phyloP scores from a whole-genome alignment of 306 rosid genomes.

The Vicia sativa region DNA sequence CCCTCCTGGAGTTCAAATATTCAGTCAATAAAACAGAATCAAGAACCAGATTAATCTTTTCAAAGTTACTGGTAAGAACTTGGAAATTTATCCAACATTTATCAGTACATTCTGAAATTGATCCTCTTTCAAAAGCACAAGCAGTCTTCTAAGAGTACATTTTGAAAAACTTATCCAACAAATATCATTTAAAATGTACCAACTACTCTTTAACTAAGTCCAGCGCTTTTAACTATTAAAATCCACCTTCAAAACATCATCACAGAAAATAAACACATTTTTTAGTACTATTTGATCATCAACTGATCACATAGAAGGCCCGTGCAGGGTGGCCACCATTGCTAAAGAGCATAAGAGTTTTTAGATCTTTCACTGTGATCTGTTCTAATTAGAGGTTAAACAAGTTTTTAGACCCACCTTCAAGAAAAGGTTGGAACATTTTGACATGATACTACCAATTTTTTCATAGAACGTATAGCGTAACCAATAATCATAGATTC shows the following conservation, averaged over 20 bases:
- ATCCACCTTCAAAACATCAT: slow-evolving; percentile 1
- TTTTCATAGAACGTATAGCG: not conserved
- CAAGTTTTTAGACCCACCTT: not conserved
- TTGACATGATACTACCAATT: too few relatives aligned
- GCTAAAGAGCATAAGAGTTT: too few relatives aligned
- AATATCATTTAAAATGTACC: slow-evolving; percentile 2
- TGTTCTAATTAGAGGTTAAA: slow-evolving; percentile 10
- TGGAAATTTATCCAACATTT: not conserved
- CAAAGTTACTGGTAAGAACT: slow-evolving; percentile 26
- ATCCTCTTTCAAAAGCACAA: not conserved
- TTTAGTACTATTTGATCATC: not conserved
- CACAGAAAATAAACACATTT: slow-evolving; percentile 13
- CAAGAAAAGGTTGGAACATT: not conserved
- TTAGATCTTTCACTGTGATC: slow-evolving; percentile 26
- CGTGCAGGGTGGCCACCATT: too few relatives aligned
- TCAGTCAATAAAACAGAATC: slow-evolving; percentile 27
- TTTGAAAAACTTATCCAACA: not conserved
- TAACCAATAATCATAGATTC: slow-evolving; percentile 9
- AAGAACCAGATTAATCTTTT: slow-evolving; percentile 13
- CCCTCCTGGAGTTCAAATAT: slow-evolving; percentile 68
- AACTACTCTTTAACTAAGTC: not conserved
- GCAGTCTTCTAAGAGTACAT: not conserved
- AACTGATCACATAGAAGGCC: too few relatives aligned
- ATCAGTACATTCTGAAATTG: too few relatives aligned
- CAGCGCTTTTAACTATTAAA: not conserved